Percentiles rank a stretch among this genome's conserved stretches.
Evolutionary conservation across 1,284 basidiomycete genomes (phyloP).

Genomic region (Trametes pubescens): DNA sequence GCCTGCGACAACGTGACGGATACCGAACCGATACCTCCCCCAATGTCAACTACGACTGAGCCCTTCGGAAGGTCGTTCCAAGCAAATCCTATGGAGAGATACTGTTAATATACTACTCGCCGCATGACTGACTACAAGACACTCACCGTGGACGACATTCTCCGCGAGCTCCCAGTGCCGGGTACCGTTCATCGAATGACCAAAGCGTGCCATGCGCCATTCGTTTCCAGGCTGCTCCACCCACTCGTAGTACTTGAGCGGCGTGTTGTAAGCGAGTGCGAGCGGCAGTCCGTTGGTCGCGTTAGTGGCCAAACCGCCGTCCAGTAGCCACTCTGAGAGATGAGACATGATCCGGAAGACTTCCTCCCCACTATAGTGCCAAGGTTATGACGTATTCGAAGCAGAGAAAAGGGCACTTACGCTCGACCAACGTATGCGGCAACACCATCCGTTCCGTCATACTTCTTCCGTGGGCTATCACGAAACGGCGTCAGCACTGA

Average conservation of each 20-base stretch:
- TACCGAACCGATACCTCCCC: constrained; percentile 77
- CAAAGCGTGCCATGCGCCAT: constrained; percentile 21
- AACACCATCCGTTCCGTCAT: constrained; percentile 25
- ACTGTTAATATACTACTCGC: not conserved
- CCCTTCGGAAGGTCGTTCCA: constrained; percentile 63
- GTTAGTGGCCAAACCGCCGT: constrained; percentile 9
- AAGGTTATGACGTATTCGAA: not conserved
- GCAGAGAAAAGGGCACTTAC: not conserved
- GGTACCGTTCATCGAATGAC: constrained; percentile 26
- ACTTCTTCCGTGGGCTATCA: constrained; percentile 21
- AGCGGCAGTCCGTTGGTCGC: not conserved
- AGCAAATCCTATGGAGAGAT: constrained; percentile 64
- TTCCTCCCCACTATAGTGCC: not conserved
- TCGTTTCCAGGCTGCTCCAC: constrained; percentile 26
- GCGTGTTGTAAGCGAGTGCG: constrained; percentile 11
- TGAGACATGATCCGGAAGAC: constrained; percentile 8
- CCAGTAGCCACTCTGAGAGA: constrained; percentile 22
- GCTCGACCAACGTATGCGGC: constrained; percentile 9
- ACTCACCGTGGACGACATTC: constrained; percentile 24
- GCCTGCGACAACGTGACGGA: constrained; percentile 68
- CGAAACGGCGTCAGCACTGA: not conserved
- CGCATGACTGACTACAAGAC: not conserved
- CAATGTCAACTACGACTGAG: constrained; percentile 70
- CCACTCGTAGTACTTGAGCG: constrained; percentile 29
- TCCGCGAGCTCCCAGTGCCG: constrained; percentile 26